Evolutionary conservation across 2,329 filamentous ascomycete species (phyloP).

Genomic region (Hypoxylon sp.): DNA sequence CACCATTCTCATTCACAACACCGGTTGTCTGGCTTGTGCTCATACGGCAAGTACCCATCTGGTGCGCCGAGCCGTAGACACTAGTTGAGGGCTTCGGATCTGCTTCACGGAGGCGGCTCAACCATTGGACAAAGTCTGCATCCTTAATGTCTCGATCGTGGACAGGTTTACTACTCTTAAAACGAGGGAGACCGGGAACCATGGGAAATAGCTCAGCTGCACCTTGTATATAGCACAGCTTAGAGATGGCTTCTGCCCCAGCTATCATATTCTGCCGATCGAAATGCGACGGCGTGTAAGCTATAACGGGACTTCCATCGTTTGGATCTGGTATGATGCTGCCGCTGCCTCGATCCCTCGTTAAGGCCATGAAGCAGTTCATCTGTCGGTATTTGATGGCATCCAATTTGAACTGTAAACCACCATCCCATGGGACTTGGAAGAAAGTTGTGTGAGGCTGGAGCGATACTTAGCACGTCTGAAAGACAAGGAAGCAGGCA

Average conservation of each 20-base stretch:
- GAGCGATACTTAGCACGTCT: conserved; percentile 12
- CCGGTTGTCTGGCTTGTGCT: conserved; percentile 64
- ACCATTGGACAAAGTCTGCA: conserved; percentile 72
- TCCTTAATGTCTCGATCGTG: conserved; percentile 66
- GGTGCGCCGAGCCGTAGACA: conserved; percentile 78
- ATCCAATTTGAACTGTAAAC: conserved; percentile 79
- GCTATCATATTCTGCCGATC: conserved; percentile 80
- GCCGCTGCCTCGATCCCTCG: conserved; percentile 81
- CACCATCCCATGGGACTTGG: conserved; percentile 73
- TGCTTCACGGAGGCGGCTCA: conserved; percentile 63
- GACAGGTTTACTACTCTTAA: conserved; percentile 33
- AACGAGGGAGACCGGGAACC: not conserved
- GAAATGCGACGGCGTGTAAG: conserved; percentile 77
- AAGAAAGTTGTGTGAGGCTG: conserved; percentile 76
- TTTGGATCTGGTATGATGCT: conserved; percentile 78
- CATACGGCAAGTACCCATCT: conserved; percentile 86
- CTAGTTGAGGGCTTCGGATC: conserved; percentile 64
- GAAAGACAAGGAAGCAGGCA: not conserved
- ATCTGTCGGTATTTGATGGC: conserved; percentile 76
- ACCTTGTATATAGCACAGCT: conserved; percentile 82
- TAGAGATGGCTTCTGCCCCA: conserved; percentile 77
- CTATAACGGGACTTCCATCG: conserved; percentile 74
- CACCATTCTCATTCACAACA: conserved; percentile 70
- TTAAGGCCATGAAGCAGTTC: conserved; percentile 78
- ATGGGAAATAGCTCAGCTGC: conserved; percentile 6